A percentile compares a stretch with the other conserved stretches of the same genome.
These are phyloP conservation scores for Agrocybe praecox DNA, from an alignment of 768 basidiomycete species.

Conservation along the genomic window DNA sequence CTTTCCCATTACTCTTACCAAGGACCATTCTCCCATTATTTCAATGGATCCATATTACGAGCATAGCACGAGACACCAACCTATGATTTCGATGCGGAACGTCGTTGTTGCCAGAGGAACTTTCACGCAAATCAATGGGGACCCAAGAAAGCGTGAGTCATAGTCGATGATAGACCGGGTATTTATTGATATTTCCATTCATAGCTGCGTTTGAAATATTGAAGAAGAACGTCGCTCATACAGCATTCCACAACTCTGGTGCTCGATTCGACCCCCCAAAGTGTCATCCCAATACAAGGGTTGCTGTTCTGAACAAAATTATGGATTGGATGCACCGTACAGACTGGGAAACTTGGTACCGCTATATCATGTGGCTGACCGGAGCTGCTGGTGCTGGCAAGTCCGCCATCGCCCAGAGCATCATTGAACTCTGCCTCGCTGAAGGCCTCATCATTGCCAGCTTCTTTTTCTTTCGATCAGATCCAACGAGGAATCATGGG, in stretches of 20 bases:
- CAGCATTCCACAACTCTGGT: slow-evolving; percentile 14
- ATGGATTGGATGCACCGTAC: slow-evolving; percentile 6
- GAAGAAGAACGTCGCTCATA: slow-evolving; percentile 32
- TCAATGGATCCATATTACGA: no score
- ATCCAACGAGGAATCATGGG: not conserved
- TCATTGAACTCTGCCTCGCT: slow-evolving; percentile 7
- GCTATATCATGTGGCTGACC: slow-evolving; percentile 15
- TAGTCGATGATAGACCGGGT: not conserved
- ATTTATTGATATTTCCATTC: not conserved
- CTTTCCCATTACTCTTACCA: no score
- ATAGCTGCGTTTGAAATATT: slow-evolving; percentile 22
- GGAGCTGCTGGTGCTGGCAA: slow-evolving; percentile 19
- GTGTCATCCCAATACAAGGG: slow-evolving; percentile 16
- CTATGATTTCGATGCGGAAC: no score
- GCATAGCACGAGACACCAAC: no score
- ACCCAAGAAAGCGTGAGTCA: no score
- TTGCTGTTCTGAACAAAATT: slow-evolving; percentile 4
- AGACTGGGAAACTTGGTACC: slow-evolving; percentile 14
- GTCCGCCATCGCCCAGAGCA: slow-evolving; percentile 15
- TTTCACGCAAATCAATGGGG: no score
- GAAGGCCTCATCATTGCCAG: slow-evolving; percentile 1
- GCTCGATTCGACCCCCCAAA: slow-evolving; percentile 8
- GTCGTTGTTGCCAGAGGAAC: no score
- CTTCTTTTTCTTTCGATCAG: slow-evolving; percentile 13
- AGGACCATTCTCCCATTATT: no score